A percentile compares a stretch with the other conserved stretches of the same genome.
phyloP scores from a whole-genome alignment of 768 basidiomycete genomes.

The Antrodiella citrinella region DNA sequence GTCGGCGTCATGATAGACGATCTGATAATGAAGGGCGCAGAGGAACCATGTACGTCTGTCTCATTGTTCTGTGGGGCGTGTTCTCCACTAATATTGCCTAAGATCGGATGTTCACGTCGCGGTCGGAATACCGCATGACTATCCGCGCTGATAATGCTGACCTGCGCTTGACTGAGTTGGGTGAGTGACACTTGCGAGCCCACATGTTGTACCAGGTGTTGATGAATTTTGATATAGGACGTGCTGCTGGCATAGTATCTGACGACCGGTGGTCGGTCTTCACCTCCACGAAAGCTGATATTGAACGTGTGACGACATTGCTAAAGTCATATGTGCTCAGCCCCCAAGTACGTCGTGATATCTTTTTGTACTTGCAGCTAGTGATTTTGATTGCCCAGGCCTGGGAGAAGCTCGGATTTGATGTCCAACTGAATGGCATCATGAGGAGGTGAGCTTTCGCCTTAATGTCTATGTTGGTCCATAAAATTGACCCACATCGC shows the following conservation, averaged over 20 bases:
- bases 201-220: background rate
- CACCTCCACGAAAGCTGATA: constrained; percentile 22
- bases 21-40: constrained; percentile 78
- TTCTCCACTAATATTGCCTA: background rate
- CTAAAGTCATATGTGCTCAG: constrained; percentile 28
- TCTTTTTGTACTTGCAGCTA: background rate
- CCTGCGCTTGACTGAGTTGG: constrained; percentile 69
- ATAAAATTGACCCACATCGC: background rate
- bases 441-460: constrained; percentile 29
- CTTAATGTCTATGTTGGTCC: background rate
- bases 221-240: constrained; percentile 21
- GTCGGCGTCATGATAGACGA: constrained; percentile 92
- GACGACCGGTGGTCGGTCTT: constrained; percentile 37
- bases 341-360: constrained; percentile 35
- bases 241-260: constrained; percentile 33
- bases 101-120: constrained; percentile 93
- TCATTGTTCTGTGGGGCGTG: background rate
- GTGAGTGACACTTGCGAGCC: constrained; percentile 23
- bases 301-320: constrained; percentile 26
- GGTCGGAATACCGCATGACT: constrained; percentile 86
- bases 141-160: constrained; percentile 89
- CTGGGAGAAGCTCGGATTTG: constrained; percentile 36
- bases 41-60: constrained; percentile 71
- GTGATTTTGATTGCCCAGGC: constrained; percentile 18
- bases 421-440: constrained; percentile 34